These are phyloP conservation scores for Fagus sylvatica DNA, from an alignment of 306 rosid genomes.

Conservation along the genomic window DNA sequence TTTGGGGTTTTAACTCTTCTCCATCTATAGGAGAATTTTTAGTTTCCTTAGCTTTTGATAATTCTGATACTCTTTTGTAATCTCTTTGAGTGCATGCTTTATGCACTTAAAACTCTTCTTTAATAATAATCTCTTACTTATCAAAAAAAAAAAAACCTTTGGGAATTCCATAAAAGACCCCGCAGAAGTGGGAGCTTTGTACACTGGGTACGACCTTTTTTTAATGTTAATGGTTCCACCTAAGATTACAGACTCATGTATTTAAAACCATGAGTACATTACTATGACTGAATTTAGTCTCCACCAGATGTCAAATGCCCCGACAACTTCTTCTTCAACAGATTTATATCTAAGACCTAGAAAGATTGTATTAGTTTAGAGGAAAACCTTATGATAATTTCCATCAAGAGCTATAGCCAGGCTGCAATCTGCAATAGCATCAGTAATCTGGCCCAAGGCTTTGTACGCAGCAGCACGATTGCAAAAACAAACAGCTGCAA, in stretches of 20 bases:
- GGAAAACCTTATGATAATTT: constrained; percentile 74
- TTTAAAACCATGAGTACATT: not conserved
- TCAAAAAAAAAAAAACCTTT: not conserved
- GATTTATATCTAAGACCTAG: constrained; percentile 4
- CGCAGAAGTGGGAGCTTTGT: no score
- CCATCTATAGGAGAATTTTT: no score
- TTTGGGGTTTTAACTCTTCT: no score
- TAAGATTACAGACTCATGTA: not conserved
- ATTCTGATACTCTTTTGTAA: no score
- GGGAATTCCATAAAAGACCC: not conserved
- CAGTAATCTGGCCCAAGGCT: constrained; percentile 83
- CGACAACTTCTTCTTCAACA: constrained; percentile 8
- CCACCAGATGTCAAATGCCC: not conserved
- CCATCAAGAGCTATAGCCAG: constrained; percentile 95
- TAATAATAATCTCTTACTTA: no score
- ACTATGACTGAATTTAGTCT: not conserved
- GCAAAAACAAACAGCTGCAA: constrained; percentile 89
- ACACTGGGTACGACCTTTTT: no score
- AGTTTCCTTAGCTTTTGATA: no score
- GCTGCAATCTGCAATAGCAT: constrained; percentile 95
- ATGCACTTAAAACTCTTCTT: no score
- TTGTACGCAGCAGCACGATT: constrained; percentile 97
- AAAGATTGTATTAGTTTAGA: constrained; percentile 26
- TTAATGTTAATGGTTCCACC: not conserved
- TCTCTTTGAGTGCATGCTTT: no score